Conservation (phyloP, 2,329 filamentous ascomycete species). For the Dactylonectria estremocensis region DNA sequence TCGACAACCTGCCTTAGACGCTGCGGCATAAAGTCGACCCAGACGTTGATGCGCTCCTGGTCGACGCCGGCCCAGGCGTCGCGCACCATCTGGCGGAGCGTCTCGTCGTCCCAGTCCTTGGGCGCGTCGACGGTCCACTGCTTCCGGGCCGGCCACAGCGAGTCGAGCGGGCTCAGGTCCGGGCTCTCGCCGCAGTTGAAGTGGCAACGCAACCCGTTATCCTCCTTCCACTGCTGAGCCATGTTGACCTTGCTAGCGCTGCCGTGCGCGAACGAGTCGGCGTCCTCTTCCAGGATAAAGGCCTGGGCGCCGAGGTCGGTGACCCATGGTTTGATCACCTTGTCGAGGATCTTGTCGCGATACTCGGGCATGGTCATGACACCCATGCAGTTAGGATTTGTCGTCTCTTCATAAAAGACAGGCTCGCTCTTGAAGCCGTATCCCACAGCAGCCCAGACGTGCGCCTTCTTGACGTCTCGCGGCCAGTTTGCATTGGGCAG, state of each 20-base stretch:
- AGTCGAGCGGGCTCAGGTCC: conserved; percentile 55
- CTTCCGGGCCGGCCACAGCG: conserved; percentile 54
- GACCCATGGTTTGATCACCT: conserved; percentile 54
- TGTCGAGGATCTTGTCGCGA: conserved; percentile 53
- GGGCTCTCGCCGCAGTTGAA: conserved; percentile 57
- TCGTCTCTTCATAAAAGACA: conserved; percentile 56
- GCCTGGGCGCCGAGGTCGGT: conserved; percentile 33
- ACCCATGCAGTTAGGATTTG: conserved; percentile 51
- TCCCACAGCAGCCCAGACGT: conserved; percentile 55
- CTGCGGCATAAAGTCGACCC: conserved; percentile 57
- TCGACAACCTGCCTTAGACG: conserved; percentile 52
- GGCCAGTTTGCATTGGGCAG: conserved; percentile 50
- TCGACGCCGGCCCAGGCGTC: conserved; percentile 50
- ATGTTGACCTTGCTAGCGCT: conserved; percentile 54
- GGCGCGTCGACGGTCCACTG: conserved; percentile 50
- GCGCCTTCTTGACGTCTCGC: conserved; percentile 53
- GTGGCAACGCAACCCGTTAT: conserved; percentile 50
- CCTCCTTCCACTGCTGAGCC: conserved; percentile 56
- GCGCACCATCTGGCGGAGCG: conserved; percentile 50
- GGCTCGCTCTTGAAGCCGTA: conserved; percentile 57
- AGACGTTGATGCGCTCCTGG: conserved; percentile 53
- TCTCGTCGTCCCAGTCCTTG: conserved; percentile 54
- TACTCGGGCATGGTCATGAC: conserved; percentile 55
- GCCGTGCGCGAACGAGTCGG: conserved; percentile 55
- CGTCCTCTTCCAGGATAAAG: conserved; percentile 56